phyloP scores from a whole-genome alignment of 2,329 filamentous ascomycete species.

The Rutstroemia sp. region DNA sequence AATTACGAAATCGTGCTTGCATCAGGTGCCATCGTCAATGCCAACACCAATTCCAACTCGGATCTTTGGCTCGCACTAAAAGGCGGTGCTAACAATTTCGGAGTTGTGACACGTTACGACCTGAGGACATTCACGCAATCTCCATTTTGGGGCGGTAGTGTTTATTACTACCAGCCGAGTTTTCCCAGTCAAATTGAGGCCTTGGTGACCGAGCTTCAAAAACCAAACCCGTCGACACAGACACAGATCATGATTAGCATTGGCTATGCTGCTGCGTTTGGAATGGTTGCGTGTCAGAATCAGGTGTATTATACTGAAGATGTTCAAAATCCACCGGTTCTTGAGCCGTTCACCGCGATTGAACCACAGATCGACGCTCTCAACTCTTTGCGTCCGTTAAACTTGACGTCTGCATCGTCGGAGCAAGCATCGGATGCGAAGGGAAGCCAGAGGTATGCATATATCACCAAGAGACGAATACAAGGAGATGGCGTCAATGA shows the following conservation, averaged over 20 bases:
- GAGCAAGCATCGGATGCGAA: neutral
- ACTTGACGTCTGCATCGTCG: neutral
- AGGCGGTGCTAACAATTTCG: neutral
- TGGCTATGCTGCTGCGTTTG: neutral
- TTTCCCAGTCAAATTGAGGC: neutral
- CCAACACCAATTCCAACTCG: neutral
- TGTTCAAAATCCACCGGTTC: neutral
- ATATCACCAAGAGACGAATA: neutral
- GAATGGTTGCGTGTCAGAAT: neutral
- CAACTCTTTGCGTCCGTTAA: neutral
- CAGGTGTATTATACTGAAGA: neutral
- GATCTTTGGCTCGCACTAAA: neutral
- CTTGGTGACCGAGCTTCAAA: neutral
- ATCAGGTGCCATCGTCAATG: neutral
- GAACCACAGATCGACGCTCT: neutral
- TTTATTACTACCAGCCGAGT: neutral
- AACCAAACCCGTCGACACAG: neutral
- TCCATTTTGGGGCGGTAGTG: neutral
- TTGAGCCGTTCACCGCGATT: constrained; percentile 4
- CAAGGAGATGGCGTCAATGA: neutral
- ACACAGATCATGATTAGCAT: neutral
- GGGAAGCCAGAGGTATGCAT: neutral
- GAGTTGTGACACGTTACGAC: too few relatives aligned
- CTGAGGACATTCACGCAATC: neutral
- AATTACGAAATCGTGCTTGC: neutral